Conservation (phyloP, 306 rosid species). For the Phaseolus lunatus region DNA sequence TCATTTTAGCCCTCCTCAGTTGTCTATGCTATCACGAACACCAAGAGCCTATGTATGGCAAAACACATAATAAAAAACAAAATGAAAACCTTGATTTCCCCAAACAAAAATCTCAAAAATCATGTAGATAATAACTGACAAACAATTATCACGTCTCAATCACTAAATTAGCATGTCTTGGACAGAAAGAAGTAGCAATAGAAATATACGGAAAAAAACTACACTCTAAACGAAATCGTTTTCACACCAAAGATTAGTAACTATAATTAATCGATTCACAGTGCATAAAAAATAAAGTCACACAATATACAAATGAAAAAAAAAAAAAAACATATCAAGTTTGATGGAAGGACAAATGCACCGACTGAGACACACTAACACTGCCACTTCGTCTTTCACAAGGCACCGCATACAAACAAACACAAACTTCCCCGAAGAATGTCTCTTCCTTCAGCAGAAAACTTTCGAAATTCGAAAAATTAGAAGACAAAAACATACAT, state of each 20-base stretch:
- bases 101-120: slow-evolving; percentile 2
- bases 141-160: slow-evolving; percentile 10
- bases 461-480: neutral
- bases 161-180: slow-evolving; percentile 11
- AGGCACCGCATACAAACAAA: slow-evolving; percentile 24
- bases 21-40: slow-evolving; percentile 39
- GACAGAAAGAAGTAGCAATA: neutral
- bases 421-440: slow-evolving; percentile 9
- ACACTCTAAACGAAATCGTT: neutral
- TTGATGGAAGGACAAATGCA: slow-evolving; percentile 44
- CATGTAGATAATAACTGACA: slow-evolving; percentile 13
- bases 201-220: neutral
- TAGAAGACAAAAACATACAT: neutral
- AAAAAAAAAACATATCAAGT: slow-evolving; percentile 12
- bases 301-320: slow-evolving; percentile 20
- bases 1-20: slow-evolving; percentile 43
- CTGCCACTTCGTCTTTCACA: slow-evolving; percentile 42
- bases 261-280: neutral
- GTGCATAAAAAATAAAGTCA: neutral
- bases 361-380: slow-evolving; percentile 37
- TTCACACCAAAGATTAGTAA: neutral
- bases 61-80: slow-evolving; percentile 8
- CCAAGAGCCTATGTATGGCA: slow-evolving; percentile 29
- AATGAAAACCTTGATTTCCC: slow-evolving; percentile 26
- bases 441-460: slow-evolving; percentile 6